Evolutionary conservation across 495 filamentous ascomycete genomes (phyloP), one percentile per base, ranked within the genome.

Genomic region (Podospora tetraspora): DNA sequence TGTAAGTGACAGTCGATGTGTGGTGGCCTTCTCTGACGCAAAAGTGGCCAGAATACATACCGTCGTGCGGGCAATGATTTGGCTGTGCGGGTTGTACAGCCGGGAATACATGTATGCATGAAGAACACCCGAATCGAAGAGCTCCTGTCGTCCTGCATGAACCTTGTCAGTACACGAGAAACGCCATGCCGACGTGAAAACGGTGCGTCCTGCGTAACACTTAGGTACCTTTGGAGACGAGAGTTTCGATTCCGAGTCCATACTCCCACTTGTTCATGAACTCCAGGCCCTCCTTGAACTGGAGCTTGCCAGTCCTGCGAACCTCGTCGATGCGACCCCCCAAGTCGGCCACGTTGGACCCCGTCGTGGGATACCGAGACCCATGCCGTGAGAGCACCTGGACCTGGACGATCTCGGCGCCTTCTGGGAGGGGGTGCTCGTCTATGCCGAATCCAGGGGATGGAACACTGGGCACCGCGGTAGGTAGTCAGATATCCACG

Each of bases 351-450:
- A 81, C 81, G 72, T 92, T 92, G 9, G 73, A 75, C 23, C 81
- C 79, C 2, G 73, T 71, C 0, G 92, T 94, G 23, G 92, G 92
- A 76, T 90, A 90, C 68, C 92, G 84, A 10, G 90, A 89, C 12
- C 92, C 92, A 78, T 96, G 92, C 6, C 92, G 85, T 7, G 90
- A 91, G 57, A 96, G 82, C 57, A 92, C 80, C 73, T 87, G 84
- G 58, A 89, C 77, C 67, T 86, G 84, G 23, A 79, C 77, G 61
- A 89, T 86, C 34, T 85, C 83, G 0, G 84, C 80, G 1, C 83
- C 86, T 0, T 73, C 60, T n/a, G 86, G 86, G 3, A 88, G 67
- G 13, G 86, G 80, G 62, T 82, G 84, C 72, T 89, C 86, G 13
- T 84, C 72, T 1, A 87, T 84, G 0, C 86, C 86, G 59, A 86